Conservation (phyloP, 495 filamentous ascomycete species). For the Tuber umbilicatum region DNA sequence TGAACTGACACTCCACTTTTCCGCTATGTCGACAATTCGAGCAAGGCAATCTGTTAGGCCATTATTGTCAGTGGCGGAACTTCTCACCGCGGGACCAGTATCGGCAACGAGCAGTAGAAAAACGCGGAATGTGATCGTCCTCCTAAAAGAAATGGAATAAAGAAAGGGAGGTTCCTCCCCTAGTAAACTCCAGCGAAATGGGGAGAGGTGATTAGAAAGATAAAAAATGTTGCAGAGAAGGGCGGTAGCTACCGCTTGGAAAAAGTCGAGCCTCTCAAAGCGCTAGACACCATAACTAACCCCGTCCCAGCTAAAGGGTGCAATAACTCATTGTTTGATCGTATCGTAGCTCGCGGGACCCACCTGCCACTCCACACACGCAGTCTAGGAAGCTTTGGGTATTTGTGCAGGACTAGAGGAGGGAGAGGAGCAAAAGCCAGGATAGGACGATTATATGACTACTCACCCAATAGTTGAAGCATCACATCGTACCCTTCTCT, state of each 20-base stretch:
- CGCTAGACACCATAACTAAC: background rate
- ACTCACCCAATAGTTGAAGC: conserved; percentile 20
- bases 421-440: background rate
- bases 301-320: background rate
- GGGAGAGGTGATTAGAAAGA: too few species aligned
- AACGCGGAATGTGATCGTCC: background rate
- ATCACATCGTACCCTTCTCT: conserved; percentile 27
- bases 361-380: background rate
- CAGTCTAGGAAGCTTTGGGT: background rate
- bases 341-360: background rate
- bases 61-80: background rate
- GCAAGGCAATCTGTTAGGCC: conserved; percentile 18
- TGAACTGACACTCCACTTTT: conserved; percentile 25
- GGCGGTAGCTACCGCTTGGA: background rate
- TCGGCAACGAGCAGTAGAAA: background rate
- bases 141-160: background rate
- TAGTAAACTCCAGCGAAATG: too few species aligned
- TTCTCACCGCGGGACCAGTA: background rate
- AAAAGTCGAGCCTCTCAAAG: background rate
- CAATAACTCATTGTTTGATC: background rate
- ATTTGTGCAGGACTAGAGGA: background rate
- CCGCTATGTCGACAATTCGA: conserved; percentile 26
- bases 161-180: too few species aligned
- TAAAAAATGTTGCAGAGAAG: background rate
- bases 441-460: background rate